These are phyloP conservation scores for Dothideomycetidae sp. DNA, from an alignment of 2,329 filamentous ascomycete genomes.

Conservation along the genomic window DNA sequence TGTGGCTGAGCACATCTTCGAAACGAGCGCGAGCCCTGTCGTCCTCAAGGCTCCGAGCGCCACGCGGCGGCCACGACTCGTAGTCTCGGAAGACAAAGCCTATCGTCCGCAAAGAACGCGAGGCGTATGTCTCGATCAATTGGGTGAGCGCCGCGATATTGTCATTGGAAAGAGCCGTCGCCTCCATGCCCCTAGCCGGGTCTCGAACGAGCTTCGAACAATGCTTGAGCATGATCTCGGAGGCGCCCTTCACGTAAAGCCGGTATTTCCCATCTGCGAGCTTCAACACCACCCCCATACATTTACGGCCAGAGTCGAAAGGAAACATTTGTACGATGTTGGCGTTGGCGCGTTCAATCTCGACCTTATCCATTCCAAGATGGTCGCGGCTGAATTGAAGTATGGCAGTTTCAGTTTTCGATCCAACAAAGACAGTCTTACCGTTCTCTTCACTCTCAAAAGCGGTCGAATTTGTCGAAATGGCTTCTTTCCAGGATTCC, in stretches of 20 bases:
- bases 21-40: slow-evolving; percentile 50
- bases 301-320: slow-evolving; percentile 54
- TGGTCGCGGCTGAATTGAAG: slow-evolving; percentile 54
- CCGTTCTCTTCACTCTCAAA: slow-evolving; percentile 53
- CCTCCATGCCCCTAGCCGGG: slow-evolving; percentile 42
- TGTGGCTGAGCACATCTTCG: slow-evolving; percentile 53
- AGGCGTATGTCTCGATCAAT: slow-evolving; percentile 65
- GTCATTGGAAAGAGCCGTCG: slow-evolving; percentile 39
- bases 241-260: slow-evolving; percentile 40
- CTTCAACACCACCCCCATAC: slow-evolving; percentile 52
- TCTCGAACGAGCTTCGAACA: slow-evolving; percentile 42
- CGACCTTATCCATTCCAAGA: slow-evolving; percentile 48
- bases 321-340: slow-evolving; percentile 42
- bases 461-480: slow-evolving; percentile 54
- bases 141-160: slow-evolving; percentile 46
- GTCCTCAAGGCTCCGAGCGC: slow-evolving; percentile 44
- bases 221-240: slow-evolving; percentile 35
- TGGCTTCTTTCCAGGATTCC: slow-evolving; percentile 46
- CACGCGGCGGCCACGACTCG: slow-evolving; percentile 54
- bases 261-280: slow-evolving; percentile 41
- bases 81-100: slow-evolving; percentile 75
- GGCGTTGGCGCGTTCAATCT: slow-evolving; percentile 47
- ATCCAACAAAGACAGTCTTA: slow-evolving; percentile 49
- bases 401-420: slow-evolving; percentile 64
- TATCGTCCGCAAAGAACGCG: slow-evolving; percentile 69